phyloP scores from a whole-genome alignment of 192 early-diverging fungal species.

The Dissophora globulifera region DNA sequence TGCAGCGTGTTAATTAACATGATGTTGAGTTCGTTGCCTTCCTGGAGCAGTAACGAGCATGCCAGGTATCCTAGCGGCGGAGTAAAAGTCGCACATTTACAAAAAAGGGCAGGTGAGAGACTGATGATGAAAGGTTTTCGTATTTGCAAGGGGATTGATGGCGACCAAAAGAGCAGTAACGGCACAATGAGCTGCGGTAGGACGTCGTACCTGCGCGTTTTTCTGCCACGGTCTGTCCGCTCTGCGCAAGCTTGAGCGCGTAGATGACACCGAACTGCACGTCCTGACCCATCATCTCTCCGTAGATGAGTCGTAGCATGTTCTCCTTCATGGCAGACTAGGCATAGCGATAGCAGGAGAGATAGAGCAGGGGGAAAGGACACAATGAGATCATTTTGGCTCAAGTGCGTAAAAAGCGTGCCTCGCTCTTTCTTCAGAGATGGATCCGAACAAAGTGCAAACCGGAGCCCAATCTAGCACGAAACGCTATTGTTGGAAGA shows the following conservation, averaged over 20 bases:
- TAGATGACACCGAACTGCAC: slow-evolving; percentile 67
- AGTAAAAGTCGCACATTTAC: not conserved
- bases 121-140: not conserved
- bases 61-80: slow-evolving; percentile 58
- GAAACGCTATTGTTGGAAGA: no score
- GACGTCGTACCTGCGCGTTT: slow-evolving; percentile 61
- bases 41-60: slow-evolving; percentile 57
- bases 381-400: not conserved
- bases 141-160: no score
- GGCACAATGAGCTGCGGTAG: no score
- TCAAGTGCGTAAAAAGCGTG: no score
- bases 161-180: no score
- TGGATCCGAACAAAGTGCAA: no score
- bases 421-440: no score
- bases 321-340: slow-evolving; percentile 64
- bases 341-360: no score
- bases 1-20: slow-evolving; percentile 68
- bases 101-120: no score
- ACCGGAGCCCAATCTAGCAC: no score
- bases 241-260: slow-evolving; percentile 64
- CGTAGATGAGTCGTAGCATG: slow-evolving; percentile 61
- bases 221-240: slow-evolving; percentile 59
- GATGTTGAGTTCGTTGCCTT: slow-evolving; percentile 62
- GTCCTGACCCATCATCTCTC: slow-evolving; percentile 64
- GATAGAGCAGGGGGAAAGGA: not conserved